phyloP scores from a whole-genome alignment of 306 rosid species.

The Aeschynomene evenia region DNA sequence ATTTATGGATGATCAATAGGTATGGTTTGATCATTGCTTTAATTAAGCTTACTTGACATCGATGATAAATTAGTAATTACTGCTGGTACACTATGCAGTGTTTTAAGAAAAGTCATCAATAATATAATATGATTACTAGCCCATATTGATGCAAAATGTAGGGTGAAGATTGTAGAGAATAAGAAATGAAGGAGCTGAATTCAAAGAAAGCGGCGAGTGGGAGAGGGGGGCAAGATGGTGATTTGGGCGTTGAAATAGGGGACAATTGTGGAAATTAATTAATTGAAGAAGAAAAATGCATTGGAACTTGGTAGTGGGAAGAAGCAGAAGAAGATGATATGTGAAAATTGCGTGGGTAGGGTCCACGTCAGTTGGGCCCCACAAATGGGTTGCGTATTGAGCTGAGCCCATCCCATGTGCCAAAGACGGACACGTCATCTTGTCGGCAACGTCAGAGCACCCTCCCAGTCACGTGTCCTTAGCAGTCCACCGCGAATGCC shows the following conservation, averaged over 20 bases:
- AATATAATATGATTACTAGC: too few species aligned
- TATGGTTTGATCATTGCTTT: too few species aligned
- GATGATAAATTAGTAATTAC: too few species aligned
- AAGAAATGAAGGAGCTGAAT: neutral
- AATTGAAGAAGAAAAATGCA: neutral
- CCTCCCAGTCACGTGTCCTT: conserved; percentile 24
- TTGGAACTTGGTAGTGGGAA: neutral
- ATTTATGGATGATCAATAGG: too few species aligned
- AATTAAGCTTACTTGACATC: too few species aligned
- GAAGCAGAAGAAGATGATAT: neutral
- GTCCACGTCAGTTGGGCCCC: conserved; percentile 44
- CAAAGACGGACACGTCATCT: conserved; percentile 45
- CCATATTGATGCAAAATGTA: too few species aligned
- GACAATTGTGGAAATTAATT: neutral
- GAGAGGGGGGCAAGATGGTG: neutral
- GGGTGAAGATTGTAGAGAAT: neutral
- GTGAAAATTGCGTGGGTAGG: neutral
- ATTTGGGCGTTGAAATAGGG: neutral
- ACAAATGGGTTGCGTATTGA: conserved; percentile 6
- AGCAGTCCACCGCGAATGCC: conserved; percentile 26
- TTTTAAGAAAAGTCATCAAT: too few species aligned
- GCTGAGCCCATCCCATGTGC: conserved; percentile 36
- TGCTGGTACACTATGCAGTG: too few species aligned
- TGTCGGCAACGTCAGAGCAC: conserved; percentile 47
- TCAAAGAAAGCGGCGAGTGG: neutral